Evolutionary conservation across 2,329 filamentous ascomycete genomes (phyloP), one percentile per base, ranked within the genome.

Genomic region (Aspergillus ruber): DNA sequence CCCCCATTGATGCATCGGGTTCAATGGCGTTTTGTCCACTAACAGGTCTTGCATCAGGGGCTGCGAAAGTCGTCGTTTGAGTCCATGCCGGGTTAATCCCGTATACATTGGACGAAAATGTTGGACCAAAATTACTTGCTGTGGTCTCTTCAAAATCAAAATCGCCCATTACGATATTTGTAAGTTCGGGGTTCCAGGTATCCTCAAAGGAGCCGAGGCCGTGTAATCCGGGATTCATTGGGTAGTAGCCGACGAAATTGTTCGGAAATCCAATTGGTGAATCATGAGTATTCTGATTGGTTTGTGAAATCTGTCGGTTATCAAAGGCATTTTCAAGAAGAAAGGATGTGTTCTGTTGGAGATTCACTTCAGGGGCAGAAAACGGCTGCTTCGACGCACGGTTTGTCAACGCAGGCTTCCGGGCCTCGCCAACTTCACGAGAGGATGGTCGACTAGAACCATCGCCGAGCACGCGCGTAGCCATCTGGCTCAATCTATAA

Each of bases 401-500:
- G 33, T 17, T n/a, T 35, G 33, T 3, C 6, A 35, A n/a, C 6
- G 15, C 15, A 7, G 33, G 3, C 13, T 35, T 17, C 33, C n/a
- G 33, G 33, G n/a, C 8, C 33, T 17, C 15, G 5, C 13, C 13
- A 1, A 12, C 25, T 4, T 12, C 25, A n/a, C 8, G 6, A 35
- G 32, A 35, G 6, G 15, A 2, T 17, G 33, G 15, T 15, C 15
- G 33, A 3, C 4, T 17, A 5, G 33, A 17, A 9, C 13, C 2
- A 10, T 40, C 38, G 6, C 38, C 8, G 5, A 40, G 9, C 5
- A 40, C 20, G 7, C 20, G 18, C 38, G 15, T 12, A n/a, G 38
- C 38, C 7, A 59, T 59, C 18, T 54, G 48, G 12, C 52, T 55
- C 13, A 59, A 29, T 10, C 50, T 52, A 18, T 46, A 51, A 13